Evolutionary conservation across 2,329 filamentous ascomycete species (phyloP).

Genomic region (Pezicula neosporulosa): DNA sequence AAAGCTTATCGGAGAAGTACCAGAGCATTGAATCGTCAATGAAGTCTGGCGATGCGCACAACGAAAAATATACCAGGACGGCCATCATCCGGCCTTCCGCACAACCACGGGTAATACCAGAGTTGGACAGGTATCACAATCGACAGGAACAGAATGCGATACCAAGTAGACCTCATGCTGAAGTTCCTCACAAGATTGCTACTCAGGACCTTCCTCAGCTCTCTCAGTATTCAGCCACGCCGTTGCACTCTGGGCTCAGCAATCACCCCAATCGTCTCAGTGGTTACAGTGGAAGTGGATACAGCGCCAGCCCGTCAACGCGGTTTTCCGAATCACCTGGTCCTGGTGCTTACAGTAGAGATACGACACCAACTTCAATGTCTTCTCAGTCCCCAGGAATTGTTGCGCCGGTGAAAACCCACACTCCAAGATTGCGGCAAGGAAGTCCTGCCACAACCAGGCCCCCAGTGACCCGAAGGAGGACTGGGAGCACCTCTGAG

Average conservation of each 20-base stretch:
- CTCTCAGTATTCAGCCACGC: slow-evolving; percentile 56
- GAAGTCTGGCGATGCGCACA: slow-evolving; percentile 25
- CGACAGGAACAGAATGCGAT: slow-evolving; percentile 34
- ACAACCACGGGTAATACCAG: slow-evolving; percentile 45
- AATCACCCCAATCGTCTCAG: slow-evolving; percentile 41
- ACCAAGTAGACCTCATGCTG: slow-evolving; percentile 31
- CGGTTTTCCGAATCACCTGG: slow-evolving; percentile 70
- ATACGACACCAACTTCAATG: slow-evolving; percentile 75
- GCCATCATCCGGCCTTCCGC: slow-evolving; percentile 13
- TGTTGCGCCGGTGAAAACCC: slow-evolving; percentile 37
- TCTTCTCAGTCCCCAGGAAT: slow-evolving; percentile 70
- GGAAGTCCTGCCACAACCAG: slow-evolving; percentile 52
- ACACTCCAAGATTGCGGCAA: slow-evolving; percentile 45
- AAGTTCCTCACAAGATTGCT: slow-evolving; percentile 52
- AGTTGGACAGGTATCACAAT: slow-evolving; percentile 58
- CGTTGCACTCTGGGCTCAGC: slow-evolving; percentile 20
- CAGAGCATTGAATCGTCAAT: slow-evolving; percentile 18
- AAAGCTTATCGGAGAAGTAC: slow-evolving; percentile 10
- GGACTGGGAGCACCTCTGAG: slow-evolving; percentile 51
- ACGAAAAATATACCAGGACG: slow-evolving; percentile 37
- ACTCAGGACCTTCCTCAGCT: slow-evolving; percentile 66
- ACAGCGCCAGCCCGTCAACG: slow-evolving; percentile 71
- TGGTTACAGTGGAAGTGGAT: slow-evolving; percentile 38
- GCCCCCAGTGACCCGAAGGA: slow-evolving; percentile 57
- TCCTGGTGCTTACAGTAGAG: slow-evolving; percentile 68